phyloP scores from a whole-genome alignment of 2,329 filamentous ascomycete species.

The Cytospora chrysosperma region DNA sequence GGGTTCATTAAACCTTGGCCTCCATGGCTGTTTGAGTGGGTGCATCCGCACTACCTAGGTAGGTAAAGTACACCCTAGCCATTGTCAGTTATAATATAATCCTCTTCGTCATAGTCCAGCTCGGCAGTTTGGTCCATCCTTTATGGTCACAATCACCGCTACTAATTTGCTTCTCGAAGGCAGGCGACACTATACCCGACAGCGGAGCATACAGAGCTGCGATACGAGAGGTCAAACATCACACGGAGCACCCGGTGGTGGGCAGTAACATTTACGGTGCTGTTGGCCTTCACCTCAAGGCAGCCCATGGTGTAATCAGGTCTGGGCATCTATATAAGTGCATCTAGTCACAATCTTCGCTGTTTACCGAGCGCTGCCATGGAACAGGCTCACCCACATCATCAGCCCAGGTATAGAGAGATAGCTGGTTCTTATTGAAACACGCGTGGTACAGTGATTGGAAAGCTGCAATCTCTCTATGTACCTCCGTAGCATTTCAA shows the following conservation, averaged over 20 bases:
- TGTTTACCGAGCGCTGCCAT: background rate
- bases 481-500: background rate
- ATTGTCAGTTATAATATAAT: no score
- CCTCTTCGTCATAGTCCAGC: no score
- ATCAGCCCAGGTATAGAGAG: background rate
- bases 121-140: no score
- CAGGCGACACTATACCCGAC: no score
- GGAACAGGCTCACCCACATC: background rate
- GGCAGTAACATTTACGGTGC: background rate
- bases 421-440: background rate
- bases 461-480: background rate
- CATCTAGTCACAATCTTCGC: background rate
- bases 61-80: no score
- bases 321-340: background rate
- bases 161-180: no score
- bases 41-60: no score
- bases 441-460: background rate
- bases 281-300: background rate
- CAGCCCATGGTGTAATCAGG: background rate
- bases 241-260: background rate
- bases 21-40: no score
- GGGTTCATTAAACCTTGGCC: no score
- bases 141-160: no score
- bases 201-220: background rate
- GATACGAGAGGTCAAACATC: background rate